These are phyloP conservation scores for Capillidium heterosporum DNA, from an alignment of 371 early-diverging fungal genomes.

Conservation along the genomic window DNA sequence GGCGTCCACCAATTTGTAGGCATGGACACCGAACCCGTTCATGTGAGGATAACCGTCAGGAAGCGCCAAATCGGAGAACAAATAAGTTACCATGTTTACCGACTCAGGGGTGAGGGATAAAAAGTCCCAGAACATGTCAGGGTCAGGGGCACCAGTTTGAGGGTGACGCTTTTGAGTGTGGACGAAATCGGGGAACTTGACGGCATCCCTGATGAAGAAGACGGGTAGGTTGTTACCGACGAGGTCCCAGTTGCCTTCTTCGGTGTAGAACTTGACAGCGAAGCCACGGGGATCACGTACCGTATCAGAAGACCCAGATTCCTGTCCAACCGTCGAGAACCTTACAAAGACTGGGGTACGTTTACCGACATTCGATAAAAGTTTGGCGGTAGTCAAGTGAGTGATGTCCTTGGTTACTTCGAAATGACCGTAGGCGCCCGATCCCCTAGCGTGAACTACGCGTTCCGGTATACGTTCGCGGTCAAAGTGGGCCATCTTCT, in stretches of 20 bases:
- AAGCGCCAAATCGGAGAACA: constrained; percentile 42
- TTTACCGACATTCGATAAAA: constrained; percentile 31
- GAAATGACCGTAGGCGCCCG: constrained; percentile 44
- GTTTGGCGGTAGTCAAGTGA: constrained; percentile 31
- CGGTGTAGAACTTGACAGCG: constrained; percentile 50
- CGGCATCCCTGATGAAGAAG: constrained; percentile 38
- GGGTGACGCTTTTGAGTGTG: constrained; percentile 46
- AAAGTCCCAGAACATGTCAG: constrained; percentile 44
- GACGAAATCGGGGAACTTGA: constrained; percentile 47
- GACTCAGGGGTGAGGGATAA: constrained; percentile 41
- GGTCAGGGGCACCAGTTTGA: constrained; percentile 26
- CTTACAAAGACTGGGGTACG: constrained; percentile 40
- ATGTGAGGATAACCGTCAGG: constrained; percentile 41
- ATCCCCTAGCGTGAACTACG: constrained; percentile 43
- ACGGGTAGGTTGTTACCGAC: constrained; percentile 48
- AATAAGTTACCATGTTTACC: constrained; percentile 39
- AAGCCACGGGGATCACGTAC: constrained; percentile 44
- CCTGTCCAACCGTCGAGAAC: constrained; percentile 50
- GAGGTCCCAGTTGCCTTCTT: constrained; percentile 53
- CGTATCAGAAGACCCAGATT: constrained; percentile 31
- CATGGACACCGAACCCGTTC: constrained; percentile 40
- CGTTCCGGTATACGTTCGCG: constrained; percentile 45
- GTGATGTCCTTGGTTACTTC: constrained; percentile 26
- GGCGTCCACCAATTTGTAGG: constrained; percentile 36
- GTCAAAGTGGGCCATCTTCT: constrained; percentile 40